Percentiles rank a stretch among this genome's conserved stretches.
Conservation (phyloP, 106 monocot genomes). For the Dactylorhiza incarnata region DNA sequence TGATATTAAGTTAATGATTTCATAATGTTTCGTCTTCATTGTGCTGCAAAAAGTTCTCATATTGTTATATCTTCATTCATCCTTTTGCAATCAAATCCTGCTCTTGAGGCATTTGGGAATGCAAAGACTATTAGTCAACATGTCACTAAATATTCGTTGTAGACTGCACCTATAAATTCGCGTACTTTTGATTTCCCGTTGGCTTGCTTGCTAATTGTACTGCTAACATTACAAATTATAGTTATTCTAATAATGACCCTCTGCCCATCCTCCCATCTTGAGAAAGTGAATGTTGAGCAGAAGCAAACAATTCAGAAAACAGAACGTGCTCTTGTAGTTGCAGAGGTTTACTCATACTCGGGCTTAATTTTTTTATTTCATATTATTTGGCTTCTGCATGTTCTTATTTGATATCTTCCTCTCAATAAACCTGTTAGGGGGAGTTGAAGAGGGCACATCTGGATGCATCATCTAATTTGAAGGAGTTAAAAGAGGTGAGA, state of each 20-base stretch:
- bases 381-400: neutral
- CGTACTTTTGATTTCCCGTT: no score
- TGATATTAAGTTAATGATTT: no score
- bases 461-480: slow-evolving; percentile 47
- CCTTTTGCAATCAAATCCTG: slow-evolving; percentile 84
- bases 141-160: neutral
- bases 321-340: slow-evolving; percentile 31
- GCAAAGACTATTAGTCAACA: slow-evolving; percentile 58
- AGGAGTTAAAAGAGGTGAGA: slow-evolving; percentile 42
- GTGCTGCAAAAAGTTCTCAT: slow-evolving; percentile 5
- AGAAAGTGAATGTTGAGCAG: slow-evolving; percentile 34
- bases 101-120: slow-evolving; percentile 97
- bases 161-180: neutral
- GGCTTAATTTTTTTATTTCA: neutral
- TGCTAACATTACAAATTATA: neutral
- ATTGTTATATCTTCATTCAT: neutral
- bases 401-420: neutral
- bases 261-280: slow-evolving; percentile 17
- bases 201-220: no score
- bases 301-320: slow-evolving; percentile 30
- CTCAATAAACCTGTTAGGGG: slow-evolving; percentile 27
- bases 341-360: slow-evolving; percentile 32
- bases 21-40: slow-evolving; percentile 1
- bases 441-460: slow-evolving; percentile 41
- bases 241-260: neutral